Base-by-base conservation (phyloP, 164 flowering plant genomes). In the Euptelea pleiosperma region DNA sequence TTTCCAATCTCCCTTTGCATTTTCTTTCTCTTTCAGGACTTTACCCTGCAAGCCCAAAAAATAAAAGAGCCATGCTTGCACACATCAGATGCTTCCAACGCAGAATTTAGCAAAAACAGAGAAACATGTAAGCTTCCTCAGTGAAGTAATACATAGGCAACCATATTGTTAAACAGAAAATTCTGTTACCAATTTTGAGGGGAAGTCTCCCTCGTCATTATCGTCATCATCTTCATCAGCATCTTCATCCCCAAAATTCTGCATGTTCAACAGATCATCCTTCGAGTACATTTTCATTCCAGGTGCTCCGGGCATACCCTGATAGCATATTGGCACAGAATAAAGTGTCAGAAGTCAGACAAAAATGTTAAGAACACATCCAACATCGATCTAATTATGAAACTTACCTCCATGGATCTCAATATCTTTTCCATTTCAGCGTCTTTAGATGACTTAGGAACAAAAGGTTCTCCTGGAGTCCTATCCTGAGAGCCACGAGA, bases 221-320 rank as follows among this genome's bases (percentile, higher is more conserved):
- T 75, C 82, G 0, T 81, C 80, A 18, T 88, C 89, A 18, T 91
- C 96, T 22, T 82, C 98, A 40, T 85, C 91, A 0, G 48, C 84
- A 56, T 79, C 97, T 28, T 83, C 90, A 47, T 64, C 68, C 9
- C 84, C 95, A 21, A 81, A 65, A 52, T 80, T 82, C 31, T 79
- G 64, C 84, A 57, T 73, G 64, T 83, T 87, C 82, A 87, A 75
- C 62, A 88, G 55, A 44, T 93, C 95, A 8, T 93, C 99, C 71
- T 85, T 80, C 0, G 97, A 90, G 62, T 84, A 88, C 97, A 93
- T 88, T 72, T 90, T 83, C 96, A 90, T 93, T 64, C 67, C 57
- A 1, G 96, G 97, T 52, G 96, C 97, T 76, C 99, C 99, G 1
- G 99, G 97, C 81, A 93, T 79, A 55, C 88, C 99, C 96, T 92